Conservation (phyloP, 2,329 filamentous ascomycete species). For the Ascomycota sp. region DNA sequence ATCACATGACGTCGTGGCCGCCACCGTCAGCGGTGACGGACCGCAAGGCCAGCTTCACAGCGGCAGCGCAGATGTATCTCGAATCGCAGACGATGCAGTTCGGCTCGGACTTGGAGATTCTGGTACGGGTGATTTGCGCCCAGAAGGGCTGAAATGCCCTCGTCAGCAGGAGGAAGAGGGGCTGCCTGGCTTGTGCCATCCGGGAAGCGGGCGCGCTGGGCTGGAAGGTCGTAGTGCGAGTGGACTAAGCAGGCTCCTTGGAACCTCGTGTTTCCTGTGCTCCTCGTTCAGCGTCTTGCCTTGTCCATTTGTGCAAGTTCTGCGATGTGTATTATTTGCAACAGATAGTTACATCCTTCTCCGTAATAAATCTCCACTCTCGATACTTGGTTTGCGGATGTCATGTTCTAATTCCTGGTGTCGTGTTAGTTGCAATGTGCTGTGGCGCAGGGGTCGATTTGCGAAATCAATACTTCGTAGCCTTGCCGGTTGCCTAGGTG, state of each 20-base stretch:
- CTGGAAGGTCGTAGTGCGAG: conserved; percentile 45
- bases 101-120: conserved; percentile 45
- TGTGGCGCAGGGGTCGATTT: no score
- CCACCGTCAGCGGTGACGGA: conserved; percentile 10
- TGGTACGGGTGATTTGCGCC: conserved; percentile 53
- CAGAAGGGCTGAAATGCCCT: conserved; percentile 56
- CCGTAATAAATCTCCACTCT: no score
- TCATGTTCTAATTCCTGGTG: no score
- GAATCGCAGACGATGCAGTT: conserved; percentile 36
- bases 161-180: conserved; percentile 43
- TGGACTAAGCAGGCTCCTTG: conserved; percentile 10
- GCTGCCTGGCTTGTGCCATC: conserved; percentile 54
- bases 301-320: no score
- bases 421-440: no score
- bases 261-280: neutral
- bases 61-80: conserved; percentile 31
- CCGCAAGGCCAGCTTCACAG: conserved; percentile 17
- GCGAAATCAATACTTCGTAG: no score
- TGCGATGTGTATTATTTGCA: no score
- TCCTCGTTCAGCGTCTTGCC: no score
- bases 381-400: no score
- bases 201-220: conserved; percentile 53
- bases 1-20: conserved; percentile 13
- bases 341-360: no score
- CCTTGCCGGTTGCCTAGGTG: no score